These are phyloP conservation scores for Didymella arachidicola DNA, from an alignment of 2,329 filamentous ascomycete genomes.

Conservation along the genomic window DNA sequence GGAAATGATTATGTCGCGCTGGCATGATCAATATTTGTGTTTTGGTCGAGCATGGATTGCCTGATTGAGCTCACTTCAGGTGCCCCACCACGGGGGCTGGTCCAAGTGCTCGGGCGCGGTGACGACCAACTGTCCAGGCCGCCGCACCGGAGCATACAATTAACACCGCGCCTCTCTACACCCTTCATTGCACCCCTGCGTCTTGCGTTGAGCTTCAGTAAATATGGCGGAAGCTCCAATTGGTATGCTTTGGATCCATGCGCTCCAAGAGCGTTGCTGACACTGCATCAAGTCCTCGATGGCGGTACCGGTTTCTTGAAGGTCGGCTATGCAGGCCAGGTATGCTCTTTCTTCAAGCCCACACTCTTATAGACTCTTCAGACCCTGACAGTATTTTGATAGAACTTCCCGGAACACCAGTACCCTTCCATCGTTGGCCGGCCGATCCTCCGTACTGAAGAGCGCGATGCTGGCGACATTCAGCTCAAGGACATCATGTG, in stretches of 20 bases:
- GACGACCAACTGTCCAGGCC: constrained; percentile 27
- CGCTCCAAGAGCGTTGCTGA: constrained; percentile 36
- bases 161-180: constrained; percentile 22
- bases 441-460: constrained; percentile 95
- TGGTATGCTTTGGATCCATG: constrained; percentile 47
- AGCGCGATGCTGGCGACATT: constrained; percentile 74
- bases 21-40: background rate
- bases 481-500: constrained; percentile 99
- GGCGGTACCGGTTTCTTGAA: constrained; percentile 99
- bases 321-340: constrained; percentile 95
- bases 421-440: constrained; percentile 98
- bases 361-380: background rate
- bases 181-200: constrained; percentile 8
- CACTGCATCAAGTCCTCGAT: constrained; percentile 79
- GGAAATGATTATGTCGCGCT: background rate
- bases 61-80: constrained; percentile 21
- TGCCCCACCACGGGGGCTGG: constrained; percentile 30
- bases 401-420: constrained; percentile 99
- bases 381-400: constrained; percentile 19
- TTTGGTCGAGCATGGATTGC: constrained; percentile 4
- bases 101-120: constrained; percentile 22
- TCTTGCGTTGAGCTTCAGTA: constrained; percentile 27
- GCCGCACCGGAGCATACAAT: constrained; percentile 18
- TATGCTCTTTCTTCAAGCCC: constrained; percentile 49
- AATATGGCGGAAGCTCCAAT: constrained; percentile 60